phyloP scores from a whole-genome alignment of 140 eudicot genomes.

The Anethum foeniculum region DNA sequence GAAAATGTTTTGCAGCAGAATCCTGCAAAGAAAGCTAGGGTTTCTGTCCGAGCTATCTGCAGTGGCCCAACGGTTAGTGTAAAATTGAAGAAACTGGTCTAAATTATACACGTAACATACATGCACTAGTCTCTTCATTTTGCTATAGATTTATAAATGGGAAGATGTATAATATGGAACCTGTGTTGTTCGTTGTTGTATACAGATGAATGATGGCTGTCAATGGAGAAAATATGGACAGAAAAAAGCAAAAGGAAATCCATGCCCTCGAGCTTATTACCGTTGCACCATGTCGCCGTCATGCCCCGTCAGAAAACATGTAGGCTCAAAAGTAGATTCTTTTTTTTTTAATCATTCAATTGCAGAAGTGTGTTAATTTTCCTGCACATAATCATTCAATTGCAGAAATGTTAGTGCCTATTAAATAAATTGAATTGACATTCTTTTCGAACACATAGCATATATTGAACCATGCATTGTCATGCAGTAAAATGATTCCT shows the following conservation, averaged over 20 bases:
- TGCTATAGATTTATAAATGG: neutral
- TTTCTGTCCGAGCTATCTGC: conserved; percentile 60
- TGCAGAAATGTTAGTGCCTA: too few relatives aligned
- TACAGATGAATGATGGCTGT: conserved; percentile 57
- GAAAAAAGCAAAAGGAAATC: conserved; percentile 54
- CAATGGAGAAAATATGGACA: conserved; percentile 74
- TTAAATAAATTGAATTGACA: too few relatives aligned
- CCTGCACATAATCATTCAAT: too few relatives aligned
- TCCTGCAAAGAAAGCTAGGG: conserved; percentile 74
- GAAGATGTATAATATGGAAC: neutral
- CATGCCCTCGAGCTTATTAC: conserved; percentile 63
- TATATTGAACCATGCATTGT: too few relatives aligned
- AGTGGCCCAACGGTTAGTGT: conserved; percentile 57
- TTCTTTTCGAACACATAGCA: too few relatives aligned
- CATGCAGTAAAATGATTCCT: too few relatives aligned
- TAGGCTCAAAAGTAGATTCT: neutral
- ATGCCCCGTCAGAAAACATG: conserved; percentile 62
- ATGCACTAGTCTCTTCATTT: neutral
- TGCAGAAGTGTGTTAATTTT: neutral
- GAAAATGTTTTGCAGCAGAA: conserved; percentile 37
- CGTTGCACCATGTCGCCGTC: conserved; percentile 52
- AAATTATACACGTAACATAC: neutral
- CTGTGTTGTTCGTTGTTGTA: neutral
- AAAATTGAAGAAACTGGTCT: neutral
- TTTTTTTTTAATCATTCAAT: neutral